Conservation (phyloP, 177 flowering plant species). For the Telopea speciosissima region DNA sequence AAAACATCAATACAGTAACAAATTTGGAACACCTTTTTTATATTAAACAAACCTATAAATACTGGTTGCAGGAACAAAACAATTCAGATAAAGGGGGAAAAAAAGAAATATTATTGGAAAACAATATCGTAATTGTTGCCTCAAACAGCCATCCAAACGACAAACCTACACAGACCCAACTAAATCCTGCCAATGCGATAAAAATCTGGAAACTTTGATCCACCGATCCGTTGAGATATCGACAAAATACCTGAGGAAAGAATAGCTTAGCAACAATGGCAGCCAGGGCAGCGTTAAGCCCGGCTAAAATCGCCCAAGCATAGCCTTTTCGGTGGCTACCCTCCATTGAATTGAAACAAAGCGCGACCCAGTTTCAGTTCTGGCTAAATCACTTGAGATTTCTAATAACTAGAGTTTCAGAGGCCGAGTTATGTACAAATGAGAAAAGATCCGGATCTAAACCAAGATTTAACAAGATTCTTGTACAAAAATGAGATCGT, state of each 20-base stretch:
- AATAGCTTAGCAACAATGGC: conserved; percentile 74
- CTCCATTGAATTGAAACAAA: not conserved
- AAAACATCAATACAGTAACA: too few species aligned
- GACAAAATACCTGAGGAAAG: conserved; percentile 34
- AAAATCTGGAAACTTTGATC: not conserved
- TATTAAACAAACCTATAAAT: too few species aligned
- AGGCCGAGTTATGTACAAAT: too few species aligned
- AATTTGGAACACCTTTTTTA: too few species aligned
- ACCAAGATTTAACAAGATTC: too few species aligned
- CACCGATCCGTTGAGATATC: not conserved
- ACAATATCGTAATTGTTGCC: not conserved
- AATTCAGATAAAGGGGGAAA: too few species aligned
- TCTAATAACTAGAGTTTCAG: too few species aligned
- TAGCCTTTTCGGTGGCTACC: conserved; percentile 29
- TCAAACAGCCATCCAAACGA: not conserved
- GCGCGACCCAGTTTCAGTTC: not conserved
- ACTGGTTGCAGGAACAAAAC: too few species aligned
- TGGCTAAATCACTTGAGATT: too few species aligned
- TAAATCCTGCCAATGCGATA: not conserved
- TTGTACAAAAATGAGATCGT: too few species aligned
- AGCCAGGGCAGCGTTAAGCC: conserved; percentile 71
- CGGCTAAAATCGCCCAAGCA: conserved; percentile 67
- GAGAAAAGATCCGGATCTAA: too few species aligned
- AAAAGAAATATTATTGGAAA: too few species aligned
- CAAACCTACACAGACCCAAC: not conserved